Conservation (phyloP, 2,329 filamentous ascomycete species). For the Ophiostoma tasmaniense region DNA sequence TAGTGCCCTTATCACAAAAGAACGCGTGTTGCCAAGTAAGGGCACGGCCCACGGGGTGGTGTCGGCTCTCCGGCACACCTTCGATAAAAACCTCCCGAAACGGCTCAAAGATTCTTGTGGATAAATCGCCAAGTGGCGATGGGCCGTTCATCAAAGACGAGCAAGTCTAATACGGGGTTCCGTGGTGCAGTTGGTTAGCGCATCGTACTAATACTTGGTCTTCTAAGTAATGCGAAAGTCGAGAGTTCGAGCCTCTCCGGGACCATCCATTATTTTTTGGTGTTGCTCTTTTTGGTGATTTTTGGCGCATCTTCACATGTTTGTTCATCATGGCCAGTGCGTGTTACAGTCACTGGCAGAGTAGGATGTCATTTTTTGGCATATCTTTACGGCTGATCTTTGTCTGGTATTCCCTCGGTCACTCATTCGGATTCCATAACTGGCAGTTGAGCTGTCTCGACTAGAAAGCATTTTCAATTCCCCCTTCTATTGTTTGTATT, state of each 20-base stretch:
- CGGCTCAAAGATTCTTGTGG: too few relatives aligned
- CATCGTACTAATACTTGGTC: not conserved
- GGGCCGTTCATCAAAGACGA: not conserved
- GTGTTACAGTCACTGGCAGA: too few relatives aligned
- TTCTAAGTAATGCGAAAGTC: constrained; percentile 1
- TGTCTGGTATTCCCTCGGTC: not conserved
- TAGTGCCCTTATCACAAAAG: not conserved
- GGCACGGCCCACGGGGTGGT: not conserved
- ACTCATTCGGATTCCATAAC: not conserved
- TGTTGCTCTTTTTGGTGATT: not conserved
- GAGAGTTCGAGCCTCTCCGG: constrained; percentile 2
- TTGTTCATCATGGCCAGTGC: not conserved
- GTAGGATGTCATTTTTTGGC: not conserved
- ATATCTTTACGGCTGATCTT: not conserved
- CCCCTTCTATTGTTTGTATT: not conserved
- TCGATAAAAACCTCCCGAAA: too few relatives aligned
- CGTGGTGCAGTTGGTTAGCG: constrained; percentile 2
- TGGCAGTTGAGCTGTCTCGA: not conserved
- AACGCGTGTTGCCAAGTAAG: not conserved
- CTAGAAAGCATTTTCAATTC: not conserved
- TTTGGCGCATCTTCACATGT: not conserved
- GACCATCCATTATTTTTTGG: not conserved
- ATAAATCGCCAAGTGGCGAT: too few relatives aligned
- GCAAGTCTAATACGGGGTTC: not conserved
- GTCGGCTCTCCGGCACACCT: too few relatives aligned